Base-by-base conservation (phyloP, 2,329 filamentous ascomycete genomes). In the Stylonectria norvegica region DNA sequence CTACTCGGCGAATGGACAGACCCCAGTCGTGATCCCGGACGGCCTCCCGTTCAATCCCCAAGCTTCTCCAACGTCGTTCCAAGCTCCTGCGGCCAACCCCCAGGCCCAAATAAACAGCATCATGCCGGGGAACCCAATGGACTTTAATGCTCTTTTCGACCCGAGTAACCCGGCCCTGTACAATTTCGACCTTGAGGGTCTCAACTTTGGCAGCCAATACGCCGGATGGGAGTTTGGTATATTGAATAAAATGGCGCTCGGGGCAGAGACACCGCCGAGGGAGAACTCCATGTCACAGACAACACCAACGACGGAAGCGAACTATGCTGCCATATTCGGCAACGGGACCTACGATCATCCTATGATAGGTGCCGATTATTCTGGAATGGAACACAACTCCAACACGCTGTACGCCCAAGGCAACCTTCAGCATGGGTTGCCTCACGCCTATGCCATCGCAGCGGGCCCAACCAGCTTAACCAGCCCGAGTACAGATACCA, bases 221-320 rank as follows among this genome's bases (percentile, higher is more conserved):
- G 91, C 90, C 45, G 91, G 90, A 14, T 76, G 95, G 63, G 93
- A 97, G 64, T 96, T 97, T 62, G 86, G 89, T 38, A 96, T 97
- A 79, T 78, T 98, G 0, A 89, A 89, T 19, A 91, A 97, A 62
- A 95, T 98, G 86, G 89, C 88, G 5, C 50, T 67, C 10, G 44
- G 87, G 11, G 85, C 82, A n/a, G 87, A 93, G 53, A 86, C 82
- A 12, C 81, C 85, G 5, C 79, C 85, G 5, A 80, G 81, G 39
- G 87, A 93, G 65, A 76, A 52, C 64, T 73, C 60, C 53, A 64
- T 61, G 60, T 75, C 61, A 2, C 64, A 65, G 36, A 64, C 62
- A 12, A 64, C 62, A 12, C 61, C 64, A 5, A 62, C 64, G 4
- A 58, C 57, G 12, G 65, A 67, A 20, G 55, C 61, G 27, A 66